phyloP scores from a whole-genome alignment of 306 rosid species.

The Echinosophora koreensis region DNA sequence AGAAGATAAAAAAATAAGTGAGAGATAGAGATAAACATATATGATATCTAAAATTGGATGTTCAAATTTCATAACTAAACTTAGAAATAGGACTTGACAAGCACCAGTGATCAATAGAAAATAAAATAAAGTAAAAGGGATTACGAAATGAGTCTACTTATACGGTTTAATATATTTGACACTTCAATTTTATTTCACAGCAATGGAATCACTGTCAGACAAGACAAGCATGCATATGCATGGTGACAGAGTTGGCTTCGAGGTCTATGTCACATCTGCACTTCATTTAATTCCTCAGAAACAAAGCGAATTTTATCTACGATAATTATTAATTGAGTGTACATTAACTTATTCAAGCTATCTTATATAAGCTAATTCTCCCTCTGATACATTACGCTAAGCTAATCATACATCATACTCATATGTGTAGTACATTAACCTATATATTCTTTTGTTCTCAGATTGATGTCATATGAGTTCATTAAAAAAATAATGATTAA shows the following conservation, averaged over 20 bases:
- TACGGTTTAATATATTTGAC: neutral
- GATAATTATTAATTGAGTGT: neutral
- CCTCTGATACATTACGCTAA: neutral
- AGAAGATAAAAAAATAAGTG: too few relatives aligned
- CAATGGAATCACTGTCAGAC: conserved; percentile 45
- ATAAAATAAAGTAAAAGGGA: neutral
- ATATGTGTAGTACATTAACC: neutral
- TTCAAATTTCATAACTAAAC: too few relatives aligned
- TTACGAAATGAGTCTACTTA: neutral
- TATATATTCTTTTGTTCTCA: neutral
- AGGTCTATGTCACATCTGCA: conserved; percentile 11
- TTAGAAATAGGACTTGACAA: neutral
- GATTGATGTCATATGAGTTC: too few relatives aligned
- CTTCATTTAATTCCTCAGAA: conserved; percentile 44
- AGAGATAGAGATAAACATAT: too few relatives aligned
- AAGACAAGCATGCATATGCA: conserved; percentile 37
- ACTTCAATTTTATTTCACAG: conserved; percentile 35
- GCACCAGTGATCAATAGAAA: neutral
- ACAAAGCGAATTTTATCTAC: conserved; percentile 40
- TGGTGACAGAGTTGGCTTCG: conserved; percentile 33
- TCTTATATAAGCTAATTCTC: conserved; percentile 1
- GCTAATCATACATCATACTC: neutral
- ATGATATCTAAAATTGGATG: too few relatives aligned
- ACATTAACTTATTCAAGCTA: neutral
- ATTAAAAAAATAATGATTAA: neutral